Conservation (phyloP, 2,329 filamentous ascomycete species). For the Sporothrix humicola region DNA sequence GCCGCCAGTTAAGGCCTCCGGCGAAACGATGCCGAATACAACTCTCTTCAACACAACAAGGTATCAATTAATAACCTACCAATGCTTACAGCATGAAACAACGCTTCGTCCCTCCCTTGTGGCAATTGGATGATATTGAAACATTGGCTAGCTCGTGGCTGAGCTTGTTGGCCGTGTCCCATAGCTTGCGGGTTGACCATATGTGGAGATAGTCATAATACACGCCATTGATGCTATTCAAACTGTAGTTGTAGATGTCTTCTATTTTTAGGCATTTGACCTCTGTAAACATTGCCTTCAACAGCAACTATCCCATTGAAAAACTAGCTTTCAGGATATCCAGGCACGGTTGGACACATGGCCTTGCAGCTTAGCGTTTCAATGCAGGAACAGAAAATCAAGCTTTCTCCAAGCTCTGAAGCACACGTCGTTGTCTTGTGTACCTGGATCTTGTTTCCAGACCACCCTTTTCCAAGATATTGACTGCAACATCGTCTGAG, state of each 20-base stretch:
- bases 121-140: conserved; percentile 11
- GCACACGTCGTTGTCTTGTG: neutral
- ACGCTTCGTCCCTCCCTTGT: neutral
- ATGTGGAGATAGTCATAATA: neutral
- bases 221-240: neutral
- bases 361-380: conserved; percentile 17
- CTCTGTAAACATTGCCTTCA: neutral
- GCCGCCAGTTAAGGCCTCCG: conserved; percentile 16
- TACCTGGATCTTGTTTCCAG: conserved; percentile 6
- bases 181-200: neutral
- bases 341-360: neutral
- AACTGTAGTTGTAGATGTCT: neutral
- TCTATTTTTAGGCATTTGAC: conserved; percentile 5
- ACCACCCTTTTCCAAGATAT: neutral
- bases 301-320: too few relatives aligned
- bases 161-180: neutral
- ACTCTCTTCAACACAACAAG: neutral
- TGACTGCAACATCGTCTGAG: neutral
- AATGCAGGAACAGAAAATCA: conserved; percentile 14
- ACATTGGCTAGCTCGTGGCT: conserved; percentile 19
- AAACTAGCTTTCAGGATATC: neutral
- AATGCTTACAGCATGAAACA: conserved; percentile 3
- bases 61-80: neutral
- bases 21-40: neutral
- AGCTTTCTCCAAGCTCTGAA: neutral